A percentile compares a stretch with the other conserved stretches of the same genome.
Evolutionary conservation across 2,329 filamentous ascomycete genomes (phyloP).

Genomic region (Talaromyces sp.): DNA sequence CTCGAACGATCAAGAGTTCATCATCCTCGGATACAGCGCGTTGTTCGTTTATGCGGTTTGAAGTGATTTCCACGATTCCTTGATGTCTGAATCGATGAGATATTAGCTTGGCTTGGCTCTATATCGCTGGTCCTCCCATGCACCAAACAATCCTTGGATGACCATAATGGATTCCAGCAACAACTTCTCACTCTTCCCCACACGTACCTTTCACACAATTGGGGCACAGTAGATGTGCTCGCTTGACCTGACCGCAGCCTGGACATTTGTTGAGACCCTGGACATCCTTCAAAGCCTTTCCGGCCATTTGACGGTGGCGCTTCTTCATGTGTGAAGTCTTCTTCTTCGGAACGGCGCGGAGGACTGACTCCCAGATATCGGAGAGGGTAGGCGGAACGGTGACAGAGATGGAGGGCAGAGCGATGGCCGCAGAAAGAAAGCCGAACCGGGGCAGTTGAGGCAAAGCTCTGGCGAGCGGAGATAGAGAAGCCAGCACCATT

Average conservation of each 20-base stretch:
- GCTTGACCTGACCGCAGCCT: conserved; percentile 83
- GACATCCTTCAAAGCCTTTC: conserved; percentile 91
- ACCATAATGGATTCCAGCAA: background rate
- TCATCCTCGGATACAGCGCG: background rate
- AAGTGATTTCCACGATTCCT: conserved; percentile 47
- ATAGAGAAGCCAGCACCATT: conserved; percentile 34
- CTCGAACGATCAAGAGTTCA: background rate
- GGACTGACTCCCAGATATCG: conserved; percentile 88
- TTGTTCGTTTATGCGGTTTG: conserved; percentile 31
- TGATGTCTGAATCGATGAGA: conserved; percentile 45
- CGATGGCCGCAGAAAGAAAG: conserved; percentile 25
- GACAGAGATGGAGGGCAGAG: conserved; percentile 58
- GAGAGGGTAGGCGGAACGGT: conserved; percentile 70
- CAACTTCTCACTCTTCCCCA: background rate
- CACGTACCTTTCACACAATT: conserved; percentile 79
- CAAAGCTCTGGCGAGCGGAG: conserved; percentile 16
- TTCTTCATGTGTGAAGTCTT: conserved; percentile 98
- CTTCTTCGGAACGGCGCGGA: conserved; percentile 95
- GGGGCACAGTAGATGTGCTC: conserved; percentile 84
- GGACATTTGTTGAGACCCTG: conserved; percentile 86
- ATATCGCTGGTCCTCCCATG: background rate
- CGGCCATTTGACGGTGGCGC: conserved; percentile 89
- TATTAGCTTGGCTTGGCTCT: background rate
- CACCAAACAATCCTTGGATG: too few relatives aligned
- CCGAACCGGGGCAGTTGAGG: conserved; percentile 20